Evolutionary conservation across 2,329 filamentous ascomycete genomes (phyloP).

Genomic region (Cladorrhinum sp.): DNA sequence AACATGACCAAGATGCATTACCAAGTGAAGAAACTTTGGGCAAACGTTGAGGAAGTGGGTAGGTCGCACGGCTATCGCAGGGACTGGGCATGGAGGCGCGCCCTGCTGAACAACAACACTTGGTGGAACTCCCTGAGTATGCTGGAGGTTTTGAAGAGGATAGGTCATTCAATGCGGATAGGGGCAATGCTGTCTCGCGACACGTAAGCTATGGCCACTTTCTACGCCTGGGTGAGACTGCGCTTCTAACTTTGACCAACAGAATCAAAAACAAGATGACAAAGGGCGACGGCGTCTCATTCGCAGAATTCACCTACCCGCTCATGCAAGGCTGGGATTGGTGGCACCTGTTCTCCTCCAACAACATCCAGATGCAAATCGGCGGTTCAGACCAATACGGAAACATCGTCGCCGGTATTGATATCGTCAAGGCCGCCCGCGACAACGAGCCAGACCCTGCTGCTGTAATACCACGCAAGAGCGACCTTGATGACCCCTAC

Average conservation of each 20-base stretch:
- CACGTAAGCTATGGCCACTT: slow-evolving; percentile 57
- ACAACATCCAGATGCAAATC: slow-evolving; percentile 77
- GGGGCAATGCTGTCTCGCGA: slow-evolving; percentile 87
- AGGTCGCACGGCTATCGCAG: slow-evolving; percentile 61
- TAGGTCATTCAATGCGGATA: slow-evolving; percentile 72
- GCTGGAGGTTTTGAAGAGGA: slow-evolving; percentile 68
- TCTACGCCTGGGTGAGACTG: too few species aligned
- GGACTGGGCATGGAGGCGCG: slow-evolving; percentile 63
- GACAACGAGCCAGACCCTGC: slow-evolving; percentile 50
- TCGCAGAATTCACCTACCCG: slow-evolving; percentile 90
- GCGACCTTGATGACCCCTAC: slow-evolving; percentile 58
- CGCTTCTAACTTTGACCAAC: slow-evolving; percentile 19
- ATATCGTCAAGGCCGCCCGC: slow-evolving; percentile 74
- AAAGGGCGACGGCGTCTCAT: slow-evolving; percentile 89
- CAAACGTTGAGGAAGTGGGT: slow-evolving; percentile 66
- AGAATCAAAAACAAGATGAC: slow-evolving; percentile 76
- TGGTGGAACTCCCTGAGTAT: slow-evolving; percentile 76
- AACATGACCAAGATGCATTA: slow-evolving; percentile 67
- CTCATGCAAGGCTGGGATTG: slow-evolving; percentile 95
- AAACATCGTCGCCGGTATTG: slow-evolving; percentile 89
- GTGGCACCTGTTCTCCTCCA: slow-evolving; percentile 74
- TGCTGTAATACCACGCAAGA: slow-evolving; percentile 36
- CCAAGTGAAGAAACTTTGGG: slow-evolving; percentile 70
- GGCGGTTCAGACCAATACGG: slow-evolving; percentile 95
- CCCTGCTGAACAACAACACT: slow-evolving; percentile 73